phyloP scores from a whole-genome alignment of 306 rosid genomes.

The Medicago truncatula region DNA sequence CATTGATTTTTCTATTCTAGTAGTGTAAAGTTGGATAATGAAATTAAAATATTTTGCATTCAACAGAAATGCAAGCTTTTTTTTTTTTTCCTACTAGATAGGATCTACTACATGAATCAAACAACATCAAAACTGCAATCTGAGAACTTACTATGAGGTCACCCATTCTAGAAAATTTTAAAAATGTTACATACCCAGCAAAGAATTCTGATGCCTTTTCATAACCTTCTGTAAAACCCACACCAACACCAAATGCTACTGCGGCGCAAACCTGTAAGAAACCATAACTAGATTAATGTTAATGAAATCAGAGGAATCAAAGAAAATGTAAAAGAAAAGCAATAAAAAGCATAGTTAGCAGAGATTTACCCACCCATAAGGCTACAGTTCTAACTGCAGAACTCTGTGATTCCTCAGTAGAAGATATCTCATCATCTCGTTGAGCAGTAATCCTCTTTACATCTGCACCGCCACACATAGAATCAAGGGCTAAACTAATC shows the following conservation, averaged over 20 bases:
- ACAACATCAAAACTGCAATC: not conserved
- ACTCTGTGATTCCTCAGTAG: conserved; percentile 40
- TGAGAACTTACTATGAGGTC: not conserved
- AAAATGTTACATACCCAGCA: conserved; percentile 72
- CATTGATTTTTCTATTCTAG: conserved; percentile 24
- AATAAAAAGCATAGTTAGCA: conserved; percentile 30
- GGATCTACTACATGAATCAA: not conserved
- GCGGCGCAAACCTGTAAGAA: conserved; percentile 69
- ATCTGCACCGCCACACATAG: conserved; percentile 46
- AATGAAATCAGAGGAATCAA: not conserved
- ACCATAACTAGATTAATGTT: not conserved
- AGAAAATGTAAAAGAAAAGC: conserved; percentile 29
- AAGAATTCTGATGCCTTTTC: conserved; percentile 85
- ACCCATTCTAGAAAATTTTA: conserved; percentile 9
- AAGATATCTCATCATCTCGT: conserved; percentile 49
- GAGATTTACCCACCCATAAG: conserved; percentile 71
- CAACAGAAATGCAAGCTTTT: not conserved
- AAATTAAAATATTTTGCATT: conserved; percentile 48
- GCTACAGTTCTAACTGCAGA: conserved; percentile 78
- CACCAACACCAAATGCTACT: conserved; percentile 80
- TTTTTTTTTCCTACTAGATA: not conserved
- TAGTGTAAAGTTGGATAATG: conserved; percentile 9
- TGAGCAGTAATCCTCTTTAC: conserved; percentile 51
- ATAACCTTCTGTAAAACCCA: conserved; percentile 80
- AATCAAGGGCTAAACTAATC: not conserved